Base-by-base conservation (phyloP, 345 rosid genomes). In the Melastoma malabathricum region DNA sequence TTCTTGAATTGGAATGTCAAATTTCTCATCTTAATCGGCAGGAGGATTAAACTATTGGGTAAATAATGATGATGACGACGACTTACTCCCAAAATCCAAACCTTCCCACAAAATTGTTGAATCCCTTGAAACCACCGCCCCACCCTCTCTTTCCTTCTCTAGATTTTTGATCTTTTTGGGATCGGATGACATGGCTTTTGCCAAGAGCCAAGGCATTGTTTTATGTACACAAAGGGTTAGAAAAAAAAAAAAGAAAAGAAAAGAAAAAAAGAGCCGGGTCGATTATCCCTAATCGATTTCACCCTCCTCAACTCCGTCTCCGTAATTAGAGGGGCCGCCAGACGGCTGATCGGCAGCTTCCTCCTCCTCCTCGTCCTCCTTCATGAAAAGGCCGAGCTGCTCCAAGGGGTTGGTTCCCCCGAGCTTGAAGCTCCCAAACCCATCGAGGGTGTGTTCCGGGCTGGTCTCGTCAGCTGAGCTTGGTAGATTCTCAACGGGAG, bases 351-450 rank as follows among this genome's bases (percentile, higher is more conserved):
- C 67, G 39, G 75, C 83, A 2, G 70, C 63, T 54, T 86, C 92
- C 51, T 75, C 85, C 44, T 78, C 93, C 41, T 87, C 84, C 4
- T 88, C 86, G 27, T 84, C 94, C 23, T 68, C 71, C 70, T 84
- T 92, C 81, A 87, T 92, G 75, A 72, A 92, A 66, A 92, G 60
- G 25, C 98, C 98, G 3, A 84, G 84, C 54, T 82, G 95, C 66
- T 92, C 98, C 64, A 92, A 72, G 1, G 96, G 93, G 68, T 90
- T 90, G 57, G 72, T 69, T 50, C 83, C 84, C 18, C 81, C 77
- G 16, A 84, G 68, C 62, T 72, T 86, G 81, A 89, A 86, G 52
- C 89, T 72, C 43, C 87, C 92, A 65, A 90, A 58, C 18, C 72
- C 67, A 44, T 82, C 92, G 66, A 86, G 62, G 14, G 68, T 74